Evolutionary conservation across 306 rosid species (phyloP).

Genomic region (Echinosophora koreensis): DNA sequence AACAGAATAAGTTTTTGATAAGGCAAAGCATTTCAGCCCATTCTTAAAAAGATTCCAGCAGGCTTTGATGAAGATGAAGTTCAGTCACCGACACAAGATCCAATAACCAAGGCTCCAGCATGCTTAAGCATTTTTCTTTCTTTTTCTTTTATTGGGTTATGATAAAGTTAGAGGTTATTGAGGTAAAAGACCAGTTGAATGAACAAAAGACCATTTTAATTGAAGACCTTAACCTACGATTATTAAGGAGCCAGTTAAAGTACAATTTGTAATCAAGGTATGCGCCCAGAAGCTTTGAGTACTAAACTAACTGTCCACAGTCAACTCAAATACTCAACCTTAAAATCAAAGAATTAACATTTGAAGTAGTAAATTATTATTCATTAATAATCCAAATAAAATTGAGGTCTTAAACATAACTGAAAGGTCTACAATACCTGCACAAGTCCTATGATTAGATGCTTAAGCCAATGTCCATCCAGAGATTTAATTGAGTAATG

Average conservation of each 20-base stretch:
- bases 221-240: not conserved
- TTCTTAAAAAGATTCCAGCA: not conserved
- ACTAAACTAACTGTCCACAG: not conserved
- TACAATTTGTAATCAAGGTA: slow-evolving; percentile 26
- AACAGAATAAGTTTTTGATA: not conserved
- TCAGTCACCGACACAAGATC: slow-evolving; percentile 7
- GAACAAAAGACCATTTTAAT: not conserved
- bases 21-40: slow-evolving; percentile 22
- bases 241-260: not conserved
- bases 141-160: too few species aligned
- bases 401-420: not conserved
- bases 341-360: not conserved
- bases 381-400: not conserved
- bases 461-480: too few species aligned
- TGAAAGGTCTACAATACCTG: not conserved
- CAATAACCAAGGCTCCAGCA: not conserved
- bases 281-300: not conserved
- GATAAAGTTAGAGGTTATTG: not conserved
- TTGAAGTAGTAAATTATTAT: not conserved
- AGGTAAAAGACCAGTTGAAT: slow-evolving; percentile 3
- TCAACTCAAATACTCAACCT: not conserved
- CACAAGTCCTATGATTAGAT: too few species aligned
- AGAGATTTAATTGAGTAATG: too few species aligned
- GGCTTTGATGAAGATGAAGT: slow-evolving; percentile 16
- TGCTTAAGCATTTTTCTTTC: not conserved